Evolutionary conservation across 805 yeast species (phyloP).

Genomic region (Suhomyces sp.): DNA sequence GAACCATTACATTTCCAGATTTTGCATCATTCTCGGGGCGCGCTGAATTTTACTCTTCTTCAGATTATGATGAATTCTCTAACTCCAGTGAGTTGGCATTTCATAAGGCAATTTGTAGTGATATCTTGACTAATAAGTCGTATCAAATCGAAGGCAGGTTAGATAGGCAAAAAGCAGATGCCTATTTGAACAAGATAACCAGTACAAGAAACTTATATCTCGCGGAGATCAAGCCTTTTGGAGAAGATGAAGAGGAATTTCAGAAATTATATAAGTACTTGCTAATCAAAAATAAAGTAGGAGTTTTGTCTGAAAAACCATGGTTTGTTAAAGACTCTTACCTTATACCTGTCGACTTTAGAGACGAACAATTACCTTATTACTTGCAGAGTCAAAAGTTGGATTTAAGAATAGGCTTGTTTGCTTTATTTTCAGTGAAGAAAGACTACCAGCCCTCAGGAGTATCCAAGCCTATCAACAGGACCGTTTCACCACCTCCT

Average conservation of each 20-base stretch:
- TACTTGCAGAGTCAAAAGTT: slow-evolving; percentile 16
- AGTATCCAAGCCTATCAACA: slow-evolving; percentile 4
- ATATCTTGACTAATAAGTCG: slow-evolving; percentile 25
- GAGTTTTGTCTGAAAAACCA: slow-evolving; percentile 55
- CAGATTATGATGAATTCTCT: slow-evolving; percentile 12
- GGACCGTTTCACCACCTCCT: neutral
- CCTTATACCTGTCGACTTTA: slow-evolving; percentile 42
- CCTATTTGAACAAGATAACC: slow-evolving; percentile 50
- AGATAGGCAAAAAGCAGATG: slow-evolving; percentile 51
- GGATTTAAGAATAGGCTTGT: slow-evolving; percentile 24
- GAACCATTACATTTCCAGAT: slow-evolving; percentile 49
- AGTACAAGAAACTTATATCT: slow-evolving; percentile 54
- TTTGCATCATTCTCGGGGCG: slow-evolving; percentile 43
- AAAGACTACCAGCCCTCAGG: slow-evolving; percentile 25
- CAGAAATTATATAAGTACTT: slow-evolving; percentile 45
- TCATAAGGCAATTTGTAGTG: slow-evolving; percentile 26
- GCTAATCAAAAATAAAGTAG: slow-evolving; percentile 47
- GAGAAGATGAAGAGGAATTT: slow-evolving; percentile 23
- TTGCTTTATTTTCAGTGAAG: slow-evolving; percentile 37
- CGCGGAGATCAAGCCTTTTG: slow-evolving; percentile 37
- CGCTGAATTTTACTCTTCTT: slow-evolving; percentile 38
- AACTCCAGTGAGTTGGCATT: slow-evolving; percentile 11
- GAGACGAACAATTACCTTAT: slow-evolving; percentile 20
- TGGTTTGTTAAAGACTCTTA: slow-evolving; percentile 63
- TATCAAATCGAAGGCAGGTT: slow-evolving; percentile 65